Base-by-base conservation (phyloP, 129 eudicot species). In the Sambucus nigra region DNA sequence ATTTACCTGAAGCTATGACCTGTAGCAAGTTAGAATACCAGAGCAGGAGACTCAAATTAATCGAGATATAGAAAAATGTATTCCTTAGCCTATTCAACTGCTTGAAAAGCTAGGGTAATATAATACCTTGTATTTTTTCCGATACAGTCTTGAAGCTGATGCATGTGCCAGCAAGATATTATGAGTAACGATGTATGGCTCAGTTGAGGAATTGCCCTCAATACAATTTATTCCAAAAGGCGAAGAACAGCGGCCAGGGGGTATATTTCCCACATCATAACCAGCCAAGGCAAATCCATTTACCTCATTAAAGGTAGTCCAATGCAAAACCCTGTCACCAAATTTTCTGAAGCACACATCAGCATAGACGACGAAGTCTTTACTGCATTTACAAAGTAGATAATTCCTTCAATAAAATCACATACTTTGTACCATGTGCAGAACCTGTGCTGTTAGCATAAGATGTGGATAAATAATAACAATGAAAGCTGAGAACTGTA, bases 311-410 rank as follows among this genome's bases (percentile, higher is more conserved):
- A 80, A 19, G 15, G 95, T 85, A 45, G 86, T 77, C 95, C 89
- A 85, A 10, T 80, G 69, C 64, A 45, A 66, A 39, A 81, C 86
- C 65, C 95, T 47, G 48, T 85, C 91, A 19, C 91, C 95, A 61
- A 80, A 80, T 66, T 85, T 91, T 72, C 71, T 72, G 53, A 80
- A 85, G 74, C 95, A 85, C 67, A 74, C 79, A 33, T 85, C 69
- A 24, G 72, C 89, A 67, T 59, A 80, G 32, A 70, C 83, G 17
- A 57, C 32, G 31, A 48, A 80, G 69, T 66, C 86, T 23, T 60
- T 66, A 74, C 89, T 81, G 73, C 61, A 69, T 7, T 48, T 47
- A 53, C 35, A 54, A 56, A 49, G 5, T 55, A 5, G 23, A 13
- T n/a, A 23, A 51, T 26, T 4, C 25, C 24, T 4, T 21, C 12